Evolutionary conservation across 306 rosid species (phyloP).

Genomic region (Vigna mungo): DNA sequence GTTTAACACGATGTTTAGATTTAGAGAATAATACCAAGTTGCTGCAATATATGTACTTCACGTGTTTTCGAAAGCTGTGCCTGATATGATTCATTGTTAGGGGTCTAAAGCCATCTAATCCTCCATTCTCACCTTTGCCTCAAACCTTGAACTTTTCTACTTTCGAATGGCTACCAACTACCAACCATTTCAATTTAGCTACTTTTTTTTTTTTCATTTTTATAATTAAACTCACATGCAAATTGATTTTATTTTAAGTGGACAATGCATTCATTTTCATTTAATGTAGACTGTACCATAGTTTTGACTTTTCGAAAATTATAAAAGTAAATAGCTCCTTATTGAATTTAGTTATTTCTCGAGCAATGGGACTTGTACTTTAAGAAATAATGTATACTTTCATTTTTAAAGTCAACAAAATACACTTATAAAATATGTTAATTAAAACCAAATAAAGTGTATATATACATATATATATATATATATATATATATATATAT

Average conservation of each 20-base stretch:
- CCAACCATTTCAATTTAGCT: neutral
- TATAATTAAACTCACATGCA: neutral
- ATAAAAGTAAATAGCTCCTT: neutral
- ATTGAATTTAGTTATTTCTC: neutral
- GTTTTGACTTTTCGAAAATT: neutral
- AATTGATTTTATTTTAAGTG: neutral
- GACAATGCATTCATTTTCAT: neutral
- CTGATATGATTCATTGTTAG: slow-evolving; percentile 8
- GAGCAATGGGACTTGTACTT: too few species aligned
- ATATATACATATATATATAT: too few species aligned
- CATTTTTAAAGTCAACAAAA: neutral
- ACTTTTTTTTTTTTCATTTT: neutral
- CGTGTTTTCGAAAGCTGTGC: slow-evolving; percentile 13
- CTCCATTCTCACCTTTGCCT: neutral
- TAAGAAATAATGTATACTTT: too few species aligned
- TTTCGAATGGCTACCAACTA: neutral
- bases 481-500: too few species aligned
- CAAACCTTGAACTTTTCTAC: slow-evolving; percentile 17
- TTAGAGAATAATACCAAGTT: neutral
- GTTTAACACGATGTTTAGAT: neutral
- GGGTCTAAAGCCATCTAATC: neutral
- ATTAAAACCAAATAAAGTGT: neutral
- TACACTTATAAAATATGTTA: neutral
- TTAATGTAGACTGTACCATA: neutral
- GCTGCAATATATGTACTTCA: neutral